phyloP scores from a whole-genome alignment of 2,329 filamentous ascomycete species.

The Aspergillus sp. region DNA sequence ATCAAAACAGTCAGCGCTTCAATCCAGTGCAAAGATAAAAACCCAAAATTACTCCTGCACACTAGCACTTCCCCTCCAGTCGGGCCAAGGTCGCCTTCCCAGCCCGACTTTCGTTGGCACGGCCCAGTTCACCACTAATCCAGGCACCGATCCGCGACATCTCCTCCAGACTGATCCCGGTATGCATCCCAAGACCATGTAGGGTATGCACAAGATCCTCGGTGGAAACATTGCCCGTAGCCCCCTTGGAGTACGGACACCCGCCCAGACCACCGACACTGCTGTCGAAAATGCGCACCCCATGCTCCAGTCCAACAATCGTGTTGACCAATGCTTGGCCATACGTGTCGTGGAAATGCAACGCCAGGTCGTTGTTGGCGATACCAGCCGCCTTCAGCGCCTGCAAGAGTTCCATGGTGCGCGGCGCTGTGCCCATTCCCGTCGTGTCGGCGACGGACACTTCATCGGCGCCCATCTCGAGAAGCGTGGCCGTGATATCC shows the following conservation, averaged over 20 bases:
- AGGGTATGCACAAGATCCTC: conserved; percentile 63
- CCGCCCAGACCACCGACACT: conserved; percentile 64
- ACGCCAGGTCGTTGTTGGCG: conserved; percentile 57
- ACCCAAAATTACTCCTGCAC: no score
- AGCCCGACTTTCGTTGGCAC: conserved; percentile 52
- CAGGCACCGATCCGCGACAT: conserved; percentile 57
- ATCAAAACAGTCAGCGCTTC: no score
- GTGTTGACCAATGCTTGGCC: conserved; percentile 65
- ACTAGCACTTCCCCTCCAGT: conserved; percentile 14
- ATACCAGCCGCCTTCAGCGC: conserved; percentile 61
- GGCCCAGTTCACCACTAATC: conserved; percentile 55
- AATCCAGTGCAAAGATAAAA: no score
- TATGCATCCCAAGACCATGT: conserved; percentile 60
- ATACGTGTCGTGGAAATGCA: conserved; percentile 68
- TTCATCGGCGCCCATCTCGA: conserved; percentile 66
- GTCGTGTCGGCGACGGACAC: conserved; percentile 67
- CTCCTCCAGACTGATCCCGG: conserved; percentile 57
- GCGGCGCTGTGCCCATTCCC: conserved; percentile 65
- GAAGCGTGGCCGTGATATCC: conserved; percentile 57
- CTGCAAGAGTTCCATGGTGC: conserved; percentile 57
- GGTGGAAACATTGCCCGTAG: conserved; percentile 64
- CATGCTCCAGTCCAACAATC: conserved; percentile 61
- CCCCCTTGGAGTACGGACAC: conserved; percentile 64
- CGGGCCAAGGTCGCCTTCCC: conserved; percentile 52
- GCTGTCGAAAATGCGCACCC: conserved; percentile 62